Percentiles rank a stretch among this genome's conserved stretches.
These are phyloP conservation scores for Phytophthora cryptogea DNA, from an alignment of 352 stramenopile species.

Conservation along the genomic window DNA sequence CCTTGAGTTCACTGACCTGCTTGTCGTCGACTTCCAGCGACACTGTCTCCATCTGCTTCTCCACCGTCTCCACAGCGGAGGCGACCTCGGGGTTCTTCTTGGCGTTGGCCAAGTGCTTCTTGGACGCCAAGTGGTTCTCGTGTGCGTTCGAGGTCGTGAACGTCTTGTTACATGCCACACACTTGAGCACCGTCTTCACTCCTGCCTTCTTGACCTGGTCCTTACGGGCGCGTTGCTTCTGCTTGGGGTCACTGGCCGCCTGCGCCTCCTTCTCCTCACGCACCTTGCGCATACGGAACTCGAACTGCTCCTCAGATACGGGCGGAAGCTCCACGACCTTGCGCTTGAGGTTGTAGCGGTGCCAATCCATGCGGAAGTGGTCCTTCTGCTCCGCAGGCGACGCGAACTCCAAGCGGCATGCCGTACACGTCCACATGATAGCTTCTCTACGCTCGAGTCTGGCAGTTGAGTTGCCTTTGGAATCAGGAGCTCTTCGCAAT, in stretches of 20 bases:
- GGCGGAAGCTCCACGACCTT: constrained; percentile 94
- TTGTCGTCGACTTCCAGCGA: constrained; percentile 28
- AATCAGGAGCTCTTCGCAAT: constrained; percentile 17
- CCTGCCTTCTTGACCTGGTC: constrained; percentile 73
- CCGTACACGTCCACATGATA: constrained; percentile 82
- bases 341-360: constrained; percentile 96
- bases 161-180: constrained; percentile 84
- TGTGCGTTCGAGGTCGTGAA: constrained; percentile 84
- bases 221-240: constrained; percentile 70
- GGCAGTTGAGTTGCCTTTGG: neutral
- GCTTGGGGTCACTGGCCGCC: constrained; percentile 63
- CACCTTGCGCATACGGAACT: constrained; percentile 79
- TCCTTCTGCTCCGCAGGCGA: constrained; percentile 74
- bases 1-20: constrained; percentile 27
- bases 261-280: constrained; percentile 60
- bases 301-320: constrained; percentile 89
- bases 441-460: neutral
- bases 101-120: constrained; percentile 83
- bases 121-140: constrained; percentile 85
- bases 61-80: constrained; percentile 62
- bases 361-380: constrained; percentile 97
- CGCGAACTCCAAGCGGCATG: constrained; percentile 74
- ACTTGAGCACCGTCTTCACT: constrained; percentile 81
- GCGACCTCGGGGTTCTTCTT: constrained; percentile 68
- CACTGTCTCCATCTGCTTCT: constrained; percentile 66